phyloP scores from a whole-genome alignment of 2,329 filamentous ascomycete species.

The Aspergillus viridinutans region DNA sequence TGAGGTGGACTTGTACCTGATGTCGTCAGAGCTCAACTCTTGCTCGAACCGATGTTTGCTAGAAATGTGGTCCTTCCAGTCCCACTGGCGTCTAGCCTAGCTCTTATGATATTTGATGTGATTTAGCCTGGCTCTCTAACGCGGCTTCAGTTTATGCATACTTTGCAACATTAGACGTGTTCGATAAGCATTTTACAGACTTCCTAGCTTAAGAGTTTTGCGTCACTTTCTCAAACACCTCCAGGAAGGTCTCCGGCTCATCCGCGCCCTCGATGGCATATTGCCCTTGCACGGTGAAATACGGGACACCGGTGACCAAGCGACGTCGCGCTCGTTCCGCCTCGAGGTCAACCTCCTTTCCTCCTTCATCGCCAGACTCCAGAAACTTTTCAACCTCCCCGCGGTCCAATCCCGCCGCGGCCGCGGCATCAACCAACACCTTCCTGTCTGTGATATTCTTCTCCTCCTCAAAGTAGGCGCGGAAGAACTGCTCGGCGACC shows the following conservation, averaged over 20 bases:
- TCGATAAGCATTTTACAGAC: constrained; percentile 9
- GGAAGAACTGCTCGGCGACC: constrained; percentile 62
- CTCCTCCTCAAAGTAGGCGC: constrained; percentile 61
- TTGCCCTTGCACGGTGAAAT: constrained; percentile 67
- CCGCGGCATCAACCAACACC: constrained; percentile 51
- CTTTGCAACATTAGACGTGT: neutral
- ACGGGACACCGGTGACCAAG: constrained; percentile 65
- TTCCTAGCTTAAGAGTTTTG: constrained; percentile 10
- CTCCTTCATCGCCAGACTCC: constrained; percentile 48
- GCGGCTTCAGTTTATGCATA: neutral
- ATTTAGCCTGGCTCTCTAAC: neutral
- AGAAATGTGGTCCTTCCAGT: neutral
- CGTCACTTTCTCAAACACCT: constrained; percentile 61
- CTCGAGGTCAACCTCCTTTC: constrained; percentile 55
- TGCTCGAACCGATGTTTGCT: neutral
- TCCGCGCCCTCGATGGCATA: constrained; percentile 69
- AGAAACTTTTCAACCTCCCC: constrained; percentile 54
- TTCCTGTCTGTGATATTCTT: constrained; percentile 59
- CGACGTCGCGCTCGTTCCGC: constrained; percentile 50
- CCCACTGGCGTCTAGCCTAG: neutral
- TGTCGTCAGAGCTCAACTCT: neutral
- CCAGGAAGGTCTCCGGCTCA: constrained; percentile 63
- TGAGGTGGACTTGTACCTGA: constrained; percentile 2
- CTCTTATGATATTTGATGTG: neutral
- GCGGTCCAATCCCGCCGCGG: constrained; percentile 51